phyloP scores from a whole-genome alignment of 768 basidiomycete species.

The Lentinus tigrinus region DNA sequence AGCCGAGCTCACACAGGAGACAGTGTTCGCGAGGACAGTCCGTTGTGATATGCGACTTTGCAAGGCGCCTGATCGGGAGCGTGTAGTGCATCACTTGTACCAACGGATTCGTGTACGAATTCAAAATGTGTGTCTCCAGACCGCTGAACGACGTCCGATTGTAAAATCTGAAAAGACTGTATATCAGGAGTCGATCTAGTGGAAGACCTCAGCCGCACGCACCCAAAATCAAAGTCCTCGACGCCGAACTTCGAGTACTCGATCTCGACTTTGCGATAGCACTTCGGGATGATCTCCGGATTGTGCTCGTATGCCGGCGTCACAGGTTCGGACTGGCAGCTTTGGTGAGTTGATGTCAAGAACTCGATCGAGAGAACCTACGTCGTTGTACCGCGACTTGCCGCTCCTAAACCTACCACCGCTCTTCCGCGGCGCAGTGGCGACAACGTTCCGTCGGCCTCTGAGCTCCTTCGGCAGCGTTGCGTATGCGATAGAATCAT shows the following conservation, averaged over 20 bases:
- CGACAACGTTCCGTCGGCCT: slow-evolving; percentile 78
- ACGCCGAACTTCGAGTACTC: slow-evolving; percentile 98
- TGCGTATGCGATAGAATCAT: slow-evolving; percentile 91
- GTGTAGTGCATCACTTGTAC: slow-evolving; percentile 90
- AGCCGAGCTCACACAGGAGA: slow-evolving; percentile 91
- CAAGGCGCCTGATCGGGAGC: slow-evolving; percentile 71
- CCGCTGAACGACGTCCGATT: slow-evolving; percentile 90
- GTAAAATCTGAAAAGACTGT: slow-evolving; percentile 57
- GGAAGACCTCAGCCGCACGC: slow-evolving; percentile 20
- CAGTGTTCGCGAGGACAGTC: slow-evolving; percentile 91
- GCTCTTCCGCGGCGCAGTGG: slow-evolving; percentile 48
- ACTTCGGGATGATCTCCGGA: slow-evolving; percentile 65
- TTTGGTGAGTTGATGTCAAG: not conserved
- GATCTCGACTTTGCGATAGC: slow-evolving; percentile 93
- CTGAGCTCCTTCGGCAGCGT: slow-evolving; percentile 81
- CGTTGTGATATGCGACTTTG: slow-evolving; percentile 89
- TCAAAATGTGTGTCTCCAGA: slow-evolving; percentile 93
- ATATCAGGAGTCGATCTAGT: not conserved
- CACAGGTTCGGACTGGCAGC: slow-evolving; percentile 50
- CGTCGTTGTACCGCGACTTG: slow-evolving; percentile 35
- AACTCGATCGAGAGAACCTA: not conserved
- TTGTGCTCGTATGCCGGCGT: slow-evolving; percentile 50
- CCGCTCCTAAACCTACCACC: slow-evolving; percentile 87
- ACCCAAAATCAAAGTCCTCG: slow-evolving; percentile 99
- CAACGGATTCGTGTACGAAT: slow-evolving; percentile 93